Evolutionary conservation across 2,329 filamentous ascomycete species (phyloP), one percentile per base, ranked within the genome.

Genomic region (Coniochaeta prunicola): DNA sequence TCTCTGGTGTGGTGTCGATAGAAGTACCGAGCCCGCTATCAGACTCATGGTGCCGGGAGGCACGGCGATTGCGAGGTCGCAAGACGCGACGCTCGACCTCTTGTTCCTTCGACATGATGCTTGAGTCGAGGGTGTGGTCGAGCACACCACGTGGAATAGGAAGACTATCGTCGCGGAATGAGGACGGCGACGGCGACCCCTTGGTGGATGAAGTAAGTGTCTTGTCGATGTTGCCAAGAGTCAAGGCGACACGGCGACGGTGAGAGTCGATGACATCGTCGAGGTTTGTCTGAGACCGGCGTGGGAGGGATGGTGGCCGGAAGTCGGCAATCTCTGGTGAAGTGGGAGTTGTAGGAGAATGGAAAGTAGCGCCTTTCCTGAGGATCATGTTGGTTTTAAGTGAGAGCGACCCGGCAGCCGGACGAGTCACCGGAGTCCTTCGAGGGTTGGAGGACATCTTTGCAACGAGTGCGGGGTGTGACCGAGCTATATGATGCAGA

Each of bases 11-110:
- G 54, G 84, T 89, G 61, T 80, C 83, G 67, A 96, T 80, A 45
- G 92, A 96, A 48, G 91, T 89, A 57, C 92, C 92, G 63, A 97
- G 79, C 58, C 91, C 92, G 71, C 92, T 96, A 76, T 97, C 92
- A 17, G 91, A 94, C 60, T 84, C 83, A 74, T 92, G 88, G 68
- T 86, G 83, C 69, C 86, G 81, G 48, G 78, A 79, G 61, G 77
- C 76, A 69, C 85, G 81, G 59, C 80, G 80, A 56, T 75, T 61
- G 60, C 81, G 81, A 63, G 81, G 79, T 60, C 80, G 83, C 63
- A 81, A 71, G 42, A 80, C 74, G 61, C 78, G 78, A 60, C 79
- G 74, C 71, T 79, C 78, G 61, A 69, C 68, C 63, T 78, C 65
- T 57, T 68, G 67, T 61, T 74, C 69, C 64, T 74, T 69, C 40